Evolutionary conservation across 768 basidiomycete species (phyloP).

Genomic region (Suillus luteus): DNA sequence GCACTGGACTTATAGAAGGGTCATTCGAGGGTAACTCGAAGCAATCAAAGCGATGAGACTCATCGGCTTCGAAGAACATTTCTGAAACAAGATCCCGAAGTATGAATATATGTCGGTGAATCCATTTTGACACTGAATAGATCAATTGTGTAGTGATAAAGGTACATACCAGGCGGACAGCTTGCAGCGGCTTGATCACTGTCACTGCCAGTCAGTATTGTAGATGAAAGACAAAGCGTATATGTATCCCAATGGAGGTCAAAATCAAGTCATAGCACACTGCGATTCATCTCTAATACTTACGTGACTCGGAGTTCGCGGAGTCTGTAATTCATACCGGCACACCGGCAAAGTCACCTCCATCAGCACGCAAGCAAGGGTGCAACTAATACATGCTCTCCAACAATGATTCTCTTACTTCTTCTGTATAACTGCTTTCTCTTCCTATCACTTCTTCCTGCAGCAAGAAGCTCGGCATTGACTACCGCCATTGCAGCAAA

Average conservation of each 20-base stretch:
- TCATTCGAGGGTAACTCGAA: not conserved
- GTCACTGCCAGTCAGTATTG: not conserved
- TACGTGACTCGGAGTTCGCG: slow-evolving; percentile 5
- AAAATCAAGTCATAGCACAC: not conserved
- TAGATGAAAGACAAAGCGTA: not conserved
- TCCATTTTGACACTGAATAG: not conserved
- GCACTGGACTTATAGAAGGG: not conserved
- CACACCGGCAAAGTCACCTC: slow-evolving; percentile 23
- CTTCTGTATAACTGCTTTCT: slow-evolving; percentile 25
- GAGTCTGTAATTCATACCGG: not conserved
- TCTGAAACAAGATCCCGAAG: not conserved
- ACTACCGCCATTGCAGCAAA: slow-evolving; percentile 80
- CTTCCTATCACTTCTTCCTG: slow-evolving; percentile 35
- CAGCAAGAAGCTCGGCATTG: slow-evolving; percentile 60
- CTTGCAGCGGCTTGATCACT: not conserved
- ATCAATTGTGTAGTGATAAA: not conserved
- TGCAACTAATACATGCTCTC: slow-evolving; percentile 5
- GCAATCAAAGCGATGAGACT: not conserved
- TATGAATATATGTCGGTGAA: not conserved
- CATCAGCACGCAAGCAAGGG: not conserved
- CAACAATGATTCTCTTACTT: slow-evolving; percentile 23
- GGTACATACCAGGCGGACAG: not conserved
- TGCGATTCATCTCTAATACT: not conserved
- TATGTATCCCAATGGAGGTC: not conserved
- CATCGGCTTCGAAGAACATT: not conserved